Conservation (phyloP, 1,284 basidiomycete species). For the Fistulina hepatica region DNA sequence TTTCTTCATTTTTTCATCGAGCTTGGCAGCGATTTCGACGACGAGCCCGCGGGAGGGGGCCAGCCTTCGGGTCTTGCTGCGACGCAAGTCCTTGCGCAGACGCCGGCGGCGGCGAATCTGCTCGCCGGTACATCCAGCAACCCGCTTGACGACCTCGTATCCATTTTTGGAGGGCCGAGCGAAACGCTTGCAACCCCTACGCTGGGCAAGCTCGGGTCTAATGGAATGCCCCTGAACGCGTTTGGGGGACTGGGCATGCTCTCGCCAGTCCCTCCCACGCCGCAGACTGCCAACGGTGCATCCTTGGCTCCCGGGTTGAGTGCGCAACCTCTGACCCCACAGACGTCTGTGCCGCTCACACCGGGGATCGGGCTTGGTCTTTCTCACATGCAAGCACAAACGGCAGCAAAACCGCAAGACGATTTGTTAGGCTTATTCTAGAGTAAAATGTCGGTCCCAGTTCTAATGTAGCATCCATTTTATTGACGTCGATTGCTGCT, state of each 20-base stretch:
- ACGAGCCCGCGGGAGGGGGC: constrained; percentile 48
- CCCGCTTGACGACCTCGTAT: constrained; percentile 84
- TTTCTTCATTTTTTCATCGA: constrained; percentile 5
- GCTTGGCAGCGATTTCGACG: constrained; percentile 65
- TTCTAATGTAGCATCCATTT: no score
- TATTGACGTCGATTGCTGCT: no score
- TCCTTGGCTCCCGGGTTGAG: no score
- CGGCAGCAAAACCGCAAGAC: constrained; percentile 8
- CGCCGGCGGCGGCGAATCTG: constrained; percentile 60
- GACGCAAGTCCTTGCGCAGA: constrained; percentile 56
- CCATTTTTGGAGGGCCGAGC: constrained; percentile 61
- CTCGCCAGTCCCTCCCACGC: not conserved
- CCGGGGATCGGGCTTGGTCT: constrained; percentile 12
- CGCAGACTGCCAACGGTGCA: no score
- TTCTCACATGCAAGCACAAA: not conserved
- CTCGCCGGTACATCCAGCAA: constrained; percentile 68
- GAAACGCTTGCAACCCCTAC: not conserved
- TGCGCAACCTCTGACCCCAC: no score
- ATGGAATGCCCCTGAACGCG: not conserved
- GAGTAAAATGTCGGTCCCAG: not conserved
- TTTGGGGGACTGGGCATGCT: constrained; percentile 9
- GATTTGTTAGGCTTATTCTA: constrained; percentile 13
- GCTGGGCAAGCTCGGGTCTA: not conserved
- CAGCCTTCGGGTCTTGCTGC: constrained; percentile 66
- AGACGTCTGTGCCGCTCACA: constrained; percentile 14